Percentiles rank a stretch among this genome's conserved stretches.
phyloP scores from a whole-genome alignment of 345 rosid species.

The Reutealis trisperma region DNA sequence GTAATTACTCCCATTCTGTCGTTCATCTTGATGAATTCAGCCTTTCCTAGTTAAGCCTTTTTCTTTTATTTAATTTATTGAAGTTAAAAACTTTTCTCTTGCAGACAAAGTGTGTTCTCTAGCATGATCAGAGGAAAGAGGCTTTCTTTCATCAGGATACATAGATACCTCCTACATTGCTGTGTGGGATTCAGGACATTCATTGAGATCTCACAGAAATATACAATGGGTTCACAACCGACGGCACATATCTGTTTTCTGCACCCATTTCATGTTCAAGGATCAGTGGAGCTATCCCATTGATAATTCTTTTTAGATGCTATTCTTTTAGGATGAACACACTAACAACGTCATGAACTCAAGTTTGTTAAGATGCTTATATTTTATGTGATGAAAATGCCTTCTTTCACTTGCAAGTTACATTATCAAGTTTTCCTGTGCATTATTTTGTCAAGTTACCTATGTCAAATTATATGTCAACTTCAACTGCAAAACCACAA shows the following conservation, averaged over 20 bases:
- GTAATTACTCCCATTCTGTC: slow-evolving; percentile 33
- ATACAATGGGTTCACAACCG: neutral
- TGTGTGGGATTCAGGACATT: neutral
- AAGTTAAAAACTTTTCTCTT: neutral
- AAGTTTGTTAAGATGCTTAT: neutral
- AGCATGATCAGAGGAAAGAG: slow-evolving; percentile 10
- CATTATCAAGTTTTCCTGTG: neutral
- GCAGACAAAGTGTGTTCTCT: slow-evolving; percentile 36
- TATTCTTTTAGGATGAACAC: slow-evolving; percentile 14
- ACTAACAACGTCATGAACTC: slow-evolving; percentile 5
- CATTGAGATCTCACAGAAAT: neutral
- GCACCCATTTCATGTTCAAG: neutral
- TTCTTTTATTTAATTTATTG: neutral
- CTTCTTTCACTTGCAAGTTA: neutral
- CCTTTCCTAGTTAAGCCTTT: neutral
- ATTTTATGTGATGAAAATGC: neutral
- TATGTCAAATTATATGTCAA: neutral
- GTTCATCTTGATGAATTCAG: neutral
- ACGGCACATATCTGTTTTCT: neutral
- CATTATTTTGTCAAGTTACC: neutral
- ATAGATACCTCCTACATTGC: neutral
- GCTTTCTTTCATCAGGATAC: neutral
- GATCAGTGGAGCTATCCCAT: neutral
- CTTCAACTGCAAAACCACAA: no score
- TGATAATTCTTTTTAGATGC: slow-evolving; percentile 30